These are phyloP conservation scores for Boletus vermiculosoides DNA, from an alignment of 768 basidiomycete genomes.

Conservation along the genomic window DNA sequence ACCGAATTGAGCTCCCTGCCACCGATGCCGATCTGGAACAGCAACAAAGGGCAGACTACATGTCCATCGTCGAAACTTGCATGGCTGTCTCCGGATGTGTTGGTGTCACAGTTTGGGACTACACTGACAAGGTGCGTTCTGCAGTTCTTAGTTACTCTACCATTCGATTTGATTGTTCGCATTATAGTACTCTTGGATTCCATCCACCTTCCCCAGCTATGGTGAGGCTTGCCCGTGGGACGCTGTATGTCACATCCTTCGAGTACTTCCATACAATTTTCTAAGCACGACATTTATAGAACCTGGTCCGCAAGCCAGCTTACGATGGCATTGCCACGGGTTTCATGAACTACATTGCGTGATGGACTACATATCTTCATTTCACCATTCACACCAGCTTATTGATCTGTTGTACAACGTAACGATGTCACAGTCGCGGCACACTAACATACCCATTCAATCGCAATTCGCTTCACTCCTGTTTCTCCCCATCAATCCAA, in stretches of 20 bases:
- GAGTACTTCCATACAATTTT: not conserved
- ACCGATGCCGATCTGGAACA: slow-evolving; percentile 49
- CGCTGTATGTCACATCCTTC: not conserved
- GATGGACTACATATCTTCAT: not conserved
- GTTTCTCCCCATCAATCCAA: slow-evolving; percentile 59
- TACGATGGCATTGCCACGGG: slow-evolving; percentile 13
- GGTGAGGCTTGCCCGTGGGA: slow-evolving; percentile 22
- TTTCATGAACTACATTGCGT: slow-evolving; percentile 2
- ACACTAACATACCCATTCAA: not conserved
- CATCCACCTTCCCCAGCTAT: slow-evolving; percentile 3
- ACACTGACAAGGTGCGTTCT: slow-evolving; percentile 33
- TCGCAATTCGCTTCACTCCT: slow-evolving; percentile 32
- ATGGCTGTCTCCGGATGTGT: slow-evolving; percentile 38
- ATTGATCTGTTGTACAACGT: slow-evolving; percentile 5
- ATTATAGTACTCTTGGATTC: slow-evolving; percentile 18
- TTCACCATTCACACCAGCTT: too few species aligned
- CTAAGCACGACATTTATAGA: not conserved
- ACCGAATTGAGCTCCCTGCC: slow-evolving; percentile 52
- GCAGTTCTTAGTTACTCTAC: slow-evolving; percentile 16
- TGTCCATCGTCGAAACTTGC: slow-evolving; percentile 55
- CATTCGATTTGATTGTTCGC: not conserved
- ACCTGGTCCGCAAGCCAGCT: slow-evolving; percentile 15
- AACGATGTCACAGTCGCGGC: not conserved
- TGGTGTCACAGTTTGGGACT: slow-evolving; percentile 43
- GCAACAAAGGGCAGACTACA: slow-evolving; percentile 61